Percentiles rank a stretch among this genome's conserved stretches.
phyloP scores from a whole-genome alignment of 257 asterid genomes.

The Thymus quinquecostatus region DNA sequence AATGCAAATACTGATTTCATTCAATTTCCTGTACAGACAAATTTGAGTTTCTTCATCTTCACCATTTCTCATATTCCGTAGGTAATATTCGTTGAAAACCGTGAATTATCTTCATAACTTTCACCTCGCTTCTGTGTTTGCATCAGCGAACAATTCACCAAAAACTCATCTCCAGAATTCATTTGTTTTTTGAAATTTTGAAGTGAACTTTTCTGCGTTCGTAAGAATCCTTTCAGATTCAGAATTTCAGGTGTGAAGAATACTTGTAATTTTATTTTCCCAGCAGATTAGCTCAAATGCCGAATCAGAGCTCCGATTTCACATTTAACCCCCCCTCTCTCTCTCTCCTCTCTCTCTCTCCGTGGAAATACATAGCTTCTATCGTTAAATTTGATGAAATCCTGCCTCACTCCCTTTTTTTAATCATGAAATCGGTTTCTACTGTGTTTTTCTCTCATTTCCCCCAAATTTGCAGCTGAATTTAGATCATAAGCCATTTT shows the following conservation, averaged over 20 bases:
- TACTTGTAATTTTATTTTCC: not conserved
- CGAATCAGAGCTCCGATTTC: constrained; percentile 2
- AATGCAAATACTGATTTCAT: constrained; percentile 17
- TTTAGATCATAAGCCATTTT: constrained; percentile 16
- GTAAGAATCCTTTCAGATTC: not conserved
- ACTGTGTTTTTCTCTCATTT: not conserved
- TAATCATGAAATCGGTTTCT: not conserved
- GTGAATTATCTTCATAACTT: not conserved
- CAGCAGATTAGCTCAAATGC: constrained; percentile 10
- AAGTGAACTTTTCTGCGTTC: not conserved
- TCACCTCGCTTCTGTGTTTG: constrained; percentile 5
- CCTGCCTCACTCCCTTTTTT: constrained; percentile 1
- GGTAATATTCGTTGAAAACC: not conserved
- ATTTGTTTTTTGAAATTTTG: not conserved
- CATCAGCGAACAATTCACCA: not conserved
- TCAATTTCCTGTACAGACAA: not conserved
- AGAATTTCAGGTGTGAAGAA: constrained; percentile 21
- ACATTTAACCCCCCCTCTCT: not conserved
- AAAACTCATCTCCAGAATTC: constrained; percentile 9
- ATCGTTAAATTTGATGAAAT: not conserved
- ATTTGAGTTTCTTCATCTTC: constrained; percentile 28
- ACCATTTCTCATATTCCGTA: too few relatives aligned
- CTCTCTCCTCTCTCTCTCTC: not conserved
- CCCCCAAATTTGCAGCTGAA: not conserved
- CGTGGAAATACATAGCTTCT: not conserved